Evolutionary conservation across 495 filamentous ascomycete species (phyloP).

Genomic region (Xylaria sp.): DNA sequence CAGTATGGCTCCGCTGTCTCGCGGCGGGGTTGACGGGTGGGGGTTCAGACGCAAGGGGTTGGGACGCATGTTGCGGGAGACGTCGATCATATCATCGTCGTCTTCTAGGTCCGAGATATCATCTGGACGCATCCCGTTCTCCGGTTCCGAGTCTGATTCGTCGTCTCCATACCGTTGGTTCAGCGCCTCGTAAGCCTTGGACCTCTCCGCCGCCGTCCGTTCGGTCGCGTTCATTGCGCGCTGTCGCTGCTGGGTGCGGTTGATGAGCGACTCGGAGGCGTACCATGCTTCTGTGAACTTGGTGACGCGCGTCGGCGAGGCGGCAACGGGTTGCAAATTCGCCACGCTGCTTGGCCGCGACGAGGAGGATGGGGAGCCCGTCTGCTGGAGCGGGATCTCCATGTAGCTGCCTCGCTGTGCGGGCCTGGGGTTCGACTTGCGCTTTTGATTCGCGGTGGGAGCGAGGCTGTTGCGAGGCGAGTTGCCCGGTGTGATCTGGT

Average conservation of each 20-base stretch:
- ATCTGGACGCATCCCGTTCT: conserved; percentile 43
- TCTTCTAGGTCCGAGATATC: conserved; percentile 32
- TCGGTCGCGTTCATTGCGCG: conserved; percentile 37
- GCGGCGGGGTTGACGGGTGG: conserved; percentile 26
- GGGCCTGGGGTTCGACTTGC: conserved; percentile 45
- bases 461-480: conserved; percentile 53
- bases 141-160: conserved; percentile 45
- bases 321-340: conserved; percentile 43
- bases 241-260: conserved; percentile 58
- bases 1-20: conserved; percentile 6
- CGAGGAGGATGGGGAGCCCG: conserved; percentile 38
- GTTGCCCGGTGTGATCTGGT: conserved; percentile 52
- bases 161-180: conserved; percentile 56
- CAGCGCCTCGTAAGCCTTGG: conserved; percentile 53
- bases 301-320: conserved; percentile 58
- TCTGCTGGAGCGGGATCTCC: conserved; percentile 48
- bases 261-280: conserved; percentile 57
- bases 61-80: conserved; percentile 43
- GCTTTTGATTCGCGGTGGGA: conserved; percentile 50
- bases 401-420: conserved; percentile 46
- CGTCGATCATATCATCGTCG: conserved; percentile 36
- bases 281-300: conserved; percentile 70
- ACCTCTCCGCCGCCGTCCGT: conserved; percentile 54
- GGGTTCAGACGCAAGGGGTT: conserved; percentile 57
- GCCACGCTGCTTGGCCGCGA: conserved; percentile 43